Percentiles rank a stretch among this genome's conserved stretches.
phyloP scores from a whole-genome alignment of 2,329 filamentous ascomycete genomes.

The Orbilia brochopaga region DNA sequence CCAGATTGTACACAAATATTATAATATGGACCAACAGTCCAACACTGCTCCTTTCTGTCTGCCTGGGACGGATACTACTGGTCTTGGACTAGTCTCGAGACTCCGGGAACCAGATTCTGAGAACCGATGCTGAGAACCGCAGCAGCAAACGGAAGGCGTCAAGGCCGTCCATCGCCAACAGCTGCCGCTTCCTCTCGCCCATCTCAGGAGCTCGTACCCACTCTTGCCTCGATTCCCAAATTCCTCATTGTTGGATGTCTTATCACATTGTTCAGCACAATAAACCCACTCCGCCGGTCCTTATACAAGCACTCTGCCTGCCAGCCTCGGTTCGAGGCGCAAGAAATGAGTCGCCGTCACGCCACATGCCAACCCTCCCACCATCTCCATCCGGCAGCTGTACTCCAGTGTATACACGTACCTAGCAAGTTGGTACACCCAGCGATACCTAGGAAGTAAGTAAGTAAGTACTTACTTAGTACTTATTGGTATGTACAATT shows the following conservation, averaged over 20 bases:
- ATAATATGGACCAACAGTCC: too few species aligned
- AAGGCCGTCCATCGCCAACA: slow-evolving; percentile 19
- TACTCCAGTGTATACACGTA: slow-evolving; percentile 17
- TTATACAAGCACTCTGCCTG: slow-evolving; percentile 1
- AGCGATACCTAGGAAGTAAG: too few species aligned
- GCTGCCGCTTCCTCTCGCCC: slow-evolving; percentile 32
- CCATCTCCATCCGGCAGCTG: slow-evolving; percentile 37
- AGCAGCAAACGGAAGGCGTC: slow-evolving; percentile 31
- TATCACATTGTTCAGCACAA: slow-evolving; percentile 30
- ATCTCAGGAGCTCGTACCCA: slow-evolving; percentile 19
- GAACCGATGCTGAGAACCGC: slow-evolving; percentile 23
- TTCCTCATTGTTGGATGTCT: slow-evolving; percentile 27
- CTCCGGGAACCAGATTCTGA: slow-evolving; percentile 38
- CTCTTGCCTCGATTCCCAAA: slow-evolving; percentile 32
- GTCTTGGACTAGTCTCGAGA: too few species aligned
- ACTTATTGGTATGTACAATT: too few species aligned
- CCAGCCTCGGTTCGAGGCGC: slow-evolving; percentile 48
- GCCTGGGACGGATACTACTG: too few species aligned
- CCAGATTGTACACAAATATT: too few species aligned
- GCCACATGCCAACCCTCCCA: slow-evolving; percentile 27
- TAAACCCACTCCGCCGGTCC: slow-evolving; percentile 30
- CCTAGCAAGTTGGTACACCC: too few species aligned
- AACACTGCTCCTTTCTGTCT: not conserved
- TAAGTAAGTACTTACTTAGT: too few species aligned
- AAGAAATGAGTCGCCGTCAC: slow-evolving; percentile 19